Evolutionary conservation across 106 monocot genomes (phyloP), one percentile per base, ranked within the genome.

Genomic region (Vanilla planifolia): DNA sequence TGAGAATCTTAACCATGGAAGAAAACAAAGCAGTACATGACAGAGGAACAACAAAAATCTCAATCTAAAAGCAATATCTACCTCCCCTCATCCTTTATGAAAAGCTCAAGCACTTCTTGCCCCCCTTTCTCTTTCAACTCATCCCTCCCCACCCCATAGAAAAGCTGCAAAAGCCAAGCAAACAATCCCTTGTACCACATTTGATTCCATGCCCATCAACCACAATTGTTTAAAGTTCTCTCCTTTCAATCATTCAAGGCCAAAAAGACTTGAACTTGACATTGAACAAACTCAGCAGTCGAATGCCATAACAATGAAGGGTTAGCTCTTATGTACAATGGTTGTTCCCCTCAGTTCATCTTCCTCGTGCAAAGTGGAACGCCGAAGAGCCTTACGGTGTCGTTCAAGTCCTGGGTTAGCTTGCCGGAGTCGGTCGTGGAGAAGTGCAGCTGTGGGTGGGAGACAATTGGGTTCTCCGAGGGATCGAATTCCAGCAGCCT

Each of bases 291-390:
- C n/a, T n/a, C n/a, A 37, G 37, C 7, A 37, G 37, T 6, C 7
- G 37, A 37, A 45, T 1, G n/a, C n/a, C 45, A 15, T 15, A 45
- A 45, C n/a, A 1, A 40, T 45, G 45, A 45, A 45, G 45, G 1
- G 45, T 17, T 45, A 57, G 15, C 57, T 35, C 33, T 57, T n/a
- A 35, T 57, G 28, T 35, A 57, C 56, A 57, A n/a, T n/a, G n/a
- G n/a, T 57, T 19, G 3, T 8, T 35, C 2, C 27, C 19, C 34
- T 57, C 20, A 57, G 8, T 36, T 35, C 21, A 33, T 57, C 35
- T 21, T 57, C 35, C 3, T 35, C 57, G 35, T 57, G 57, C n/a
- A n/a, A 57, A 57, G 57, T 34, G 57, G 20, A 57, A 57, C 57
- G 14, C 57, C 57, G 13, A 57, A 57, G 20, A 57, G 33, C 57